Conservation (phyloP, 495 filamentous ascomycete genomes). For the Penicillium verhagenii region DNA sequence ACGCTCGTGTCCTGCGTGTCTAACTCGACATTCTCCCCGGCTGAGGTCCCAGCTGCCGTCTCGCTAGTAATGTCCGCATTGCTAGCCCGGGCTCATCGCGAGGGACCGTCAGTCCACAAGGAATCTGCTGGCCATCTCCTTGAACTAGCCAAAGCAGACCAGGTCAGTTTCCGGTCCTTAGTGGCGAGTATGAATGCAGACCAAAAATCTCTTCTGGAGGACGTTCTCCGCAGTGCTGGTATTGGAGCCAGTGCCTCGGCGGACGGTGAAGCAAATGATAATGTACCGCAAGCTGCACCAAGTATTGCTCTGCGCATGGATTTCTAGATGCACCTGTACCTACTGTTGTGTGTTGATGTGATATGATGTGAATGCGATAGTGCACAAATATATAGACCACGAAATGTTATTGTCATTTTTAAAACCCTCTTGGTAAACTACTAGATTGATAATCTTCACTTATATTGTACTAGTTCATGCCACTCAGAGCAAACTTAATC, state of each 20-base stretch:
- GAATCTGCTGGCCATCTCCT: constrained; percentile 76
- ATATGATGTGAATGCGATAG: constrained; percentile 10
- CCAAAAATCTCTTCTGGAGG: constrained; percentile 78
- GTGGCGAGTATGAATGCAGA: constrained; percentile 68
- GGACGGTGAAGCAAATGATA: constrained; percentile 28
- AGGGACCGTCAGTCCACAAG: constrained; percentile 47
- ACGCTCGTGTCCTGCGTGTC: constrained; percentile 68
- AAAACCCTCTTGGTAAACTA: no score
- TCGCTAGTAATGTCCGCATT: constrained; percentile 76
- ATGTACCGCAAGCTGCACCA: constrained; percentile 58
- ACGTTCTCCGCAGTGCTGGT: constrained; percentile 66
- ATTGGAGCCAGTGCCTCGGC: constrained; percentile 30
- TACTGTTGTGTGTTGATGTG: constrained; percentile 2
- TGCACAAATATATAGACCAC: constrained; percentile 10
- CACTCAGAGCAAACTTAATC: no score
- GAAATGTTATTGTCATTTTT: not conserved
- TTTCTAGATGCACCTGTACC: constrained; percentile 50
- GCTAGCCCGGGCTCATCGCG: constrained; percentile 63
- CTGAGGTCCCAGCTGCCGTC: constrained; percentile 59
- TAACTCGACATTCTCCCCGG: constrained; percentile 43
- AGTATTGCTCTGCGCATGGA: constrained; percentile 94
- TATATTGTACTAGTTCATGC: no score
- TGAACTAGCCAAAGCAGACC: constrained; percentile 76
- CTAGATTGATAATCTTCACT: no score
- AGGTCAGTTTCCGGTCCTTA: constrained; percentile 68